A percentile compares a stretch with the other conserved stretches of the same genome.
These are phyloP conservation scores for Blakeslea trispora DNA, from an alignment of 371 early-diverging fungal species.

Conservation along the genomic window DNA sequence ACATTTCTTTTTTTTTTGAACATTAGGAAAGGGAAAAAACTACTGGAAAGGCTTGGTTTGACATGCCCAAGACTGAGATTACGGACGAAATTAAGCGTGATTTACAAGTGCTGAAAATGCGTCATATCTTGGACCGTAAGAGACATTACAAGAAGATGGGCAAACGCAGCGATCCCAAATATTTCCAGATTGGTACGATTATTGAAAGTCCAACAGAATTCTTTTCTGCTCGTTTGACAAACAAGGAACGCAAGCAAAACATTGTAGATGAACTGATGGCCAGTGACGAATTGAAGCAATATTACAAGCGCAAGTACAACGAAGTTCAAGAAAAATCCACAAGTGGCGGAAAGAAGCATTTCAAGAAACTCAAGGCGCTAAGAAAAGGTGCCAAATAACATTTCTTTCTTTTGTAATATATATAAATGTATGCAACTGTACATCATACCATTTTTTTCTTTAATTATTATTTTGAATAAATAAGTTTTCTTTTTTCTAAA, in stretches of 20 bases:
- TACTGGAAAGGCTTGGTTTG: conserved; percentile 87
- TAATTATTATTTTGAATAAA: neutral
- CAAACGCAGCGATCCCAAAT: conserved; percentile 74
- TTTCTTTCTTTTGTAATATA: neutral
- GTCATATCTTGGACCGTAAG: conserved; percentile 92
- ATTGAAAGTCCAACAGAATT: conserved; percentile 90
- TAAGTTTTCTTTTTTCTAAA: neutral
- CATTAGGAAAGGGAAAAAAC: conserved; percentile 63
- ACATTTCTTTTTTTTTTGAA: neutral
- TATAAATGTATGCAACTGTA: neutral
- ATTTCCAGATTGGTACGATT: conserved; percentile 92
- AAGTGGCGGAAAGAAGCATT: conserved; percentile 64
- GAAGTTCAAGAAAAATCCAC: conserved; percentile 72
- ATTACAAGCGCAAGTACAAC: conserved; percentile 83
- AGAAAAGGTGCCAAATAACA: conserved; percentile 23
- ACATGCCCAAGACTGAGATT: conserved; percentile 84
- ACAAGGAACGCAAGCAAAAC: conserved; percentile 82
- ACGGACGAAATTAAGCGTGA: conserved; percentile 90
- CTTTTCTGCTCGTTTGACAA: conserved; percentile 79
- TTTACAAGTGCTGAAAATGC: conserved; percentile 80
- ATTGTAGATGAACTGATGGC: conserved; percentile 89
- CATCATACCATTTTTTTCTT: neutral
- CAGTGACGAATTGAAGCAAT: conserved; percentile 68
- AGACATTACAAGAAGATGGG: conserved; percentile 87
- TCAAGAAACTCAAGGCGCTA: conserved; percentile 52